Base-by-base conservation (phyloP, 2,329 filamentous ascomycete genomes). In the Aspergillus sp. region DNA sequence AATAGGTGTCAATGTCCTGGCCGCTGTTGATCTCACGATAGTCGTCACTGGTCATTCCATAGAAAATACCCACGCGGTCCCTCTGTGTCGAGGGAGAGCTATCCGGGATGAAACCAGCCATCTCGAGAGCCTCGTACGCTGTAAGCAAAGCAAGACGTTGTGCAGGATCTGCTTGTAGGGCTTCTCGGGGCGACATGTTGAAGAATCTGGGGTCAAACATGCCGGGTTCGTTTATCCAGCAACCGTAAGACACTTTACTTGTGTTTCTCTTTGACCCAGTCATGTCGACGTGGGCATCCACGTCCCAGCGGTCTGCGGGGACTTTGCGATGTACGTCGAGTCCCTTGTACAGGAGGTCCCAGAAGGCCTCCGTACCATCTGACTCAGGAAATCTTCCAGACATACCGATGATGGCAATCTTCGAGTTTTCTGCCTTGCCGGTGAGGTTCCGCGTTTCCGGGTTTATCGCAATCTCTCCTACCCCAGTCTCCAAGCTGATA, bases 321-420 rank as follows among this genome's bases (percentile, higher is more conserved):
- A 82, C 72, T 61, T 75, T 73, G 44, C 75, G 67, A 71, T 91
- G 88, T 32, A 91, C 89, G 73, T 92, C 90, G 7, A 91, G 82
- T 11, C 90, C 90, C 74, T 89, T 87, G 72, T 88, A 85, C 19
- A 93, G 81, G 3, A 92, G 80, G 61, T 91, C 86, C 90, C 90
- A 93, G 30, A 93, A 84, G 58, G 85, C 85, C 60, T 92, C 88
- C 62, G 87, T 84, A 69, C 83, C 89, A 15, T 86, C 88, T 53
- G 90, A 88, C 67, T 89, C 87, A 1, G 90, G 90, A 73, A 91
- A 92, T 54, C 90, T 84, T 54, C 90, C 90, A 49, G 90, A 85
- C 85, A 92, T 90, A 55, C 92, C 92, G 36, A 96, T 89, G 63
- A 96, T 92, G 59, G 92, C 92, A 63, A 96, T 85, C 75, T 92